A percentile compares a stretch with the other conserved stretches of the same genome.
These are phyloP conservation scores for Stylonectria norvegica DNA, from an alignment of 2,329 filamentous ascomycete genomes.

Conservation along the genomic window DNA sequence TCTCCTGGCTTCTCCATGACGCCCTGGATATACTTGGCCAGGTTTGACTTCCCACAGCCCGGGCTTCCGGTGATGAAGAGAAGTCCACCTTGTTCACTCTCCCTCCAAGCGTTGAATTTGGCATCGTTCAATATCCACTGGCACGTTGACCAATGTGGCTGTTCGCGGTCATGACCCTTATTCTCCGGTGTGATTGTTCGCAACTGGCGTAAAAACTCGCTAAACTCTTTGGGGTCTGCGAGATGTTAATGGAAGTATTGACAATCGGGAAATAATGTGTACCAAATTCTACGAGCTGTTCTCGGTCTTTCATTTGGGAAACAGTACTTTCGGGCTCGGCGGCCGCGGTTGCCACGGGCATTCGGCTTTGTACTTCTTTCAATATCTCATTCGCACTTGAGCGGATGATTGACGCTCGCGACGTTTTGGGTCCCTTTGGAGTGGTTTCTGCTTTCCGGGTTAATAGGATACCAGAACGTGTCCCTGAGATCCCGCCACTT, in stretches of 20 bases:
- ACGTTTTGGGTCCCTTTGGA: slow-evolving; percentile 5
- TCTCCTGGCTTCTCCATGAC: slow-evolving; percentile 9
- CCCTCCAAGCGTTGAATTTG: slow-evolving; percentile 13
- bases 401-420: slow-evolving; percentile 12
- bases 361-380: slow-evolving; percentile 12
- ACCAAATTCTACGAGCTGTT: slow-evolving; percentile 13
- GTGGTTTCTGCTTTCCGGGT: slow-evolving; percentile 2
- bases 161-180: slow-evolving; percentile 16
- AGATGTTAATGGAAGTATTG: background rate
- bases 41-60: slow-evolving; percentile 19
- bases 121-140: slow-evolving; percentile 16
- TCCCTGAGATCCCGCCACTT: no score
- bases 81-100: slow-evolving; percentile 9
- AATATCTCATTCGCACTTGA: slow-evolving; percentile 12
- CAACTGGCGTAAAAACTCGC: slow-evolving; percentile 11
- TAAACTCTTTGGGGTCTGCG: slow-evolving; percentile 12
- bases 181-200: slow-evolving; percentile 16
- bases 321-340: slow-evolving; percentile 5
- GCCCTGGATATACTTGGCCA: slow-evolving; percentile 20
- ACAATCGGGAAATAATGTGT: background rate
- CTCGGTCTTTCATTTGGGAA: slow-evolving; percentile 3
- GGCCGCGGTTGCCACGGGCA: background rate
- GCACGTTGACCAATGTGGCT: slow-evolving; percentile 17
- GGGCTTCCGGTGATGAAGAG: slow-evolving; percentile 20
- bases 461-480: background rate